Evolutionary conservation across 129 eudicot genomes (phyloP).

Genomic region (Solidago caesia): DNA sequence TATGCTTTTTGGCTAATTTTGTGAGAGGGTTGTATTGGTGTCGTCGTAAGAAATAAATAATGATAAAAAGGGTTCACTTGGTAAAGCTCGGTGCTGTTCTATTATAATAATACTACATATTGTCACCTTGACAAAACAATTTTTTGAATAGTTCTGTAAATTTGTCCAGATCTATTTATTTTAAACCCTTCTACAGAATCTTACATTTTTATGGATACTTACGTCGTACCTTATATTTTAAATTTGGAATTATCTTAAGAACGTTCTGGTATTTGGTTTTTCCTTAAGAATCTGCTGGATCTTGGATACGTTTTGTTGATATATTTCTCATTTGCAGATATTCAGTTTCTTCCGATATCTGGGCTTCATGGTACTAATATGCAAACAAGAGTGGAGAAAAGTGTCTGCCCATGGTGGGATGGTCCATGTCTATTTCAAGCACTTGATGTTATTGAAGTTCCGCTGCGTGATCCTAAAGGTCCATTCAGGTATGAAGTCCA

Average conservation of each 20-base stretch:
- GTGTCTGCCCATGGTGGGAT: slow-evolving; percentile 74
- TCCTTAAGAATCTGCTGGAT: background rate
- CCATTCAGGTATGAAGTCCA: slow-evolving; percentile 68
- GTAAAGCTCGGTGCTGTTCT: too few relatives aligned
- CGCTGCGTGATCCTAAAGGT: slow-evolving; percentile 80
- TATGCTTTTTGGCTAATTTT: background rate
- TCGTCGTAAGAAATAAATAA: too few relatives aligned
- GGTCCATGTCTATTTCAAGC: slow-evolving; percentile 92
- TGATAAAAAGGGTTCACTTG: too few relatives aligned
- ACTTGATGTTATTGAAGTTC: slow-evolving; percentile 81
- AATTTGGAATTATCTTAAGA: background rate
- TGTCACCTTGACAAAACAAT: too few relatives aligned
- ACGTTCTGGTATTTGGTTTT: background rate
- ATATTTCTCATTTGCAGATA: slow-evolving; percentile 49
- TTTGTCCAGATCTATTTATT: too few relatives aligned
- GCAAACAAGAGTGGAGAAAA: slow-evolving; percentile 65
- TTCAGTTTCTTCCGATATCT: slow-evolving; percentile 88
- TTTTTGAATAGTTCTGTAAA: too few relatives aligned
- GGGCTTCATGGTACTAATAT: slow-evolving; percentile 78
- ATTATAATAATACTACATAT: too few relatives aligned
- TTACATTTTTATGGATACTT: background rate
- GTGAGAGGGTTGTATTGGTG: too few relatives aligned
- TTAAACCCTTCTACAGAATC: background rate
- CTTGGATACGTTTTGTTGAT: background rate
- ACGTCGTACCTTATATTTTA: background rate